Base-by-base conservation (phyloP, 768 basidiomycete genomes). In the Lactarius indigo region DNA sequence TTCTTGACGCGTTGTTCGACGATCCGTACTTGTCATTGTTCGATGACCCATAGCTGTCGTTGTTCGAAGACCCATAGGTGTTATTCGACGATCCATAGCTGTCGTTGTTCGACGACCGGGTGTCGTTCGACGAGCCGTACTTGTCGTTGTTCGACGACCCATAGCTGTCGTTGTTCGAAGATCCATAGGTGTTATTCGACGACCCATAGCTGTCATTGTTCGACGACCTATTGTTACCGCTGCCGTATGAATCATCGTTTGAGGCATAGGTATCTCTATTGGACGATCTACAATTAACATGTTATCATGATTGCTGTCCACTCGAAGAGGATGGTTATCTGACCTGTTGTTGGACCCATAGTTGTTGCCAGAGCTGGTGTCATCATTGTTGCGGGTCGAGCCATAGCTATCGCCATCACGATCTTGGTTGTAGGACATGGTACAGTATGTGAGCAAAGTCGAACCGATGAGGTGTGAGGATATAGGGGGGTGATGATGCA, bases 71-170 rank as follows among this genome's bases (percentile, higher is more conserved):
- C 28, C 47, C n/a, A 28, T 68, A 54, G 66, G 67, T 71, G 70
- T 76, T 70, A 52, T 64, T 69, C 37, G 68, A 72, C 52, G 73
- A 69, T 56, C 68, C 60, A 71, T 73, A 73, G 26, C 74, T 74
- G 37, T 73, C 75, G 47, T 74, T 73, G 4, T 72, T 73, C 58
- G 72, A 73, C 35, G 57, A 41, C 13, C 35, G 35, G 35, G 3
- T 35, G 42, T 74, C 72, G 4, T 72, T 73, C 56, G 72, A 73
- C 35, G 57, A 41, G 18, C 68, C 68, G 41, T 64, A 66, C 15
- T 28, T 64, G 65, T 67, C 59, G 59, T 52, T 15, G 18, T 56
- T 41, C 5, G 44, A 55, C 2, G 67, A 35, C 3, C 62, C 28
- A 28, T 23, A 63, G 47, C 9, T 30, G 33, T 55, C 57, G 59